Evolutionary conservation across 371 early-diverging fungal genomes (phyloP), one percentile per base, ranked within the genome.

Genomic region (Apophysomyces trapeziformis): DNA sequence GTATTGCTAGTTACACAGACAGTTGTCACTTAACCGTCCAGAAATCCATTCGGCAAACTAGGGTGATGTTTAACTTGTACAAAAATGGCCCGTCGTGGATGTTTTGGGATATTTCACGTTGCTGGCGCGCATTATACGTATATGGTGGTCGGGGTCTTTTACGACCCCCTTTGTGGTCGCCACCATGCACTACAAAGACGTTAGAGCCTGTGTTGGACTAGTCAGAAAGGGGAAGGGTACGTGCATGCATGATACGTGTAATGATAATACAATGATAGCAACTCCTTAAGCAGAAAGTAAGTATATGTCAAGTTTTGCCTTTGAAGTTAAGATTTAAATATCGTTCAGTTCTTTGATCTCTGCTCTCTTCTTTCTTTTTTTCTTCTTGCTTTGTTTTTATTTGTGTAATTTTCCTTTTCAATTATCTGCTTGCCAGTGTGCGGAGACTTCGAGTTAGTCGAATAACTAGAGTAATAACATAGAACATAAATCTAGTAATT

Each of bases 161-260:
- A 50, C 9, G 7, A 18, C 5, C 21, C 21, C 54, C 54, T 8
- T 50, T 32, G 9, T 21, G 21, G 21, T 21, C 21, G n/a, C 21
- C 21, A 50, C 54, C 9, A 9, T 21, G 21, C 54, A 50, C 21
- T 9, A 50, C 9, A 9, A 50, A 50, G 54, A 50, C 47, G 21
- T 50, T n/a, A 50, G 16, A 50, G 16, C 54, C 21, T 50, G 54
- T 50, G 16, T 50, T 50, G 21, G 54, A 26, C 54, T 50, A 36
- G 43, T 59, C 45, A 61, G 44, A 45, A 61, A 61, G 61, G 36
- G 18, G 61, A 61, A 46, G 61, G 54, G 54, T 50, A 26, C 54
- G 16, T 50, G 54, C 54, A 50, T 50, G 54, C 54, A 50, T 50
- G 47, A 16, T 47, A 47, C 16, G 54, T 16, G 54, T 50, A 50